Conservation (phyloP, 805 yeast species). For the Yarrowia phangngaensis region DNA sequence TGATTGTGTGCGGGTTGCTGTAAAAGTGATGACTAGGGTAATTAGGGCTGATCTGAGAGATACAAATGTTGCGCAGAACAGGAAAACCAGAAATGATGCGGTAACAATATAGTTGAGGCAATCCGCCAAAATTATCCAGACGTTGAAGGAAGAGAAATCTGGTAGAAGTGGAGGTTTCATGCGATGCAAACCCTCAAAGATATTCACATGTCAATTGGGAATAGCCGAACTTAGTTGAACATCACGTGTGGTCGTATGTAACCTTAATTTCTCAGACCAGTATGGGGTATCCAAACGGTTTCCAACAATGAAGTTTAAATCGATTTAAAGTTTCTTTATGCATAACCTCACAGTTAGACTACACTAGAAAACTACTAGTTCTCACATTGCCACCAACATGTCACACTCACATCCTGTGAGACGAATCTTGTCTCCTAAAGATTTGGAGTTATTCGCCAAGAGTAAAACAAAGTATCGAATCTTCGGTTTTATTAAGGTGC, state of each 20-base stretch:
- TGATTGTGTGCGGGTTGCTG: neutral
- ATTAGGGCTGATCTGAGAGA: constrained; percentile 4
- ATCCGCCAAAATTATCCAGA: constrained; percentile 1
- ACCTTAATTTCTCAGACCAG: too few species aligned
- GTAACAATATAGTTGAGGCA: constrained; percentile 2
- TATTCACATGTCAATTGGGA: constrained; percentile 24
- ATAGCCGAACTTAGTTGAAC: neutral
- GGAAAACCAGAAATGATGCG: constrained; percentile 11
- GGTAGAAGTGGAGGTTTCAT: constrained; percentile 23
- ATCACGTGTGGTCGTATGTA: constrained; percentile 23
- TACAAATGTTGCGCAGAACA: constrained; percentile 5
- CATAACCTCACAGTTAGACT: constrained; percentile 1
- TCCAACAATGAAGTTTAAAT: neutral
- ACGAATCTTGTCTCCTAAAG: constrained; percentile 55
- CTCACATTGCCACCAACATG: constrained; percentile 1
- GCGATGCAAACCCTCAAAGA: constrained; percentile 21
- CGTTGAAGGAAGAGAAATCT: constrained; percentile 17
- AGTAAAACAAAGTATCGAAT: constrained; percentile 52
- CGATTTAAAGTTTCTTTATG: constrained; percentile 1
- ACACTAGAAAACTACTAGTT: neutral
- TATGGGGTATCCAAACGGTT: constrained; percentile 21
- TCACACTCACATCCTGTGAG: constrained; percentile 23
- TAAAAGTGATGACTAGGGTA: constrained; percentile 3
- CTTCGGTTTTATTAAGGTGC: constrained; percentile 50
- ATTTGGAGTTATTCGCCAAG: constrained; percentile 56